Conservation (phyloP, 176 grass and related monocot species). For the Zizania latifolia region DNA sequence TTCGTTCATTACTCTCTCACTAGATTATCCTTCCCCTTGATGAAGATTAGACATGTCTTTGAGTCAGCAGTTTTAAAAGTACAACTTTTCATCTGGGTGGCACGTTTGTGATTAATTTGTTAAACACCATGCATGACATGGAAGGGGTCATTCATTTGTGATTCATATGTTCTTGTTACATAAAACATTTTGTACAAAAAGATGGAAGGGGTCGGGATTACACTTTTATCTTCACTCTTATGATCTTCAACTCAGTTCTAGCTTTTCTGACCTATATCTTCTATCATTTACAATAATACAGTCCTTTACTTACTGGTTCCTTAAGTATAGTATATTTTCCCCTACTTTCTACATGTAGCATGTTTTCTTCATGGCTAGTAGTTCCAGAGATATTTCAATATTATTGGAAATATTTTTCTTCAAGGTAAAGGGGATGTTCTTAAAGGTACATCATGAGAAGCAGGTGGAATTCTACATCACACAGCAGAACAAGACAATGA, state of each 20-base stretch:
- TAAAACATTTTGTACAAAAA: neutral
- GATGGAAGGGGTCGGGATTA: neutral
- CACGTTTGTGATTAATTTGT: neutral
- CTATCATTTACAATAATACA: neutral
- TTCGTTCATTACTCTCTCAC: neutral
- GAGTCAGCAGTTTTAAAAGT: neutral
- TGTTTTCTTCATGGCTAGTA: neutral
- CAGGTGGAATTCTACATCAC: slow-evolving; percentile 29
- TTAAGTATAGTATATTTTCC: neutral
- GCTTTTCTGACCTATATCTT: neutral
- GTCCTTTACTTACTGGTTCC: neutral
- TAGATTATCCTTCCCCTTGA: neutral
- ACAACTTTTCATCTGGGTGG: slow-evolving; percentile 4
- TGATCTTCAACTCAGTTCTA: slow-evolving; percentile 8
- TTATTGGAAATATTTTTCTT: neutral
- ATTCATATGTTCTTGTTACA: neutral
- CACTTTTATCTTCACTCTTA: neutral
- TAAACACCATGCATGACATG: neutral
- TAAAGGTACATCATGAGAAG: slow-evolving; percentile 32
- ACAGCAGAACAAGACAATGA: slow-evolving; percentile 22
- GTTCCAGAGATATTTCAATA: slow-evolving; percentile 18
- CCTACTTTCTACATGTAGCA: neutral
- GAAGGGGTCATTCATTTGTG: too few species aligned
- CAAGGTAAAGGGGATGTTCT: neutral
- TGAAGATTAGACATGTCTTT: neutral